phyloP scores from a whole-genome alignment of 306 rosid genomes.

The Elaeagnus macrophylla region DNA sequence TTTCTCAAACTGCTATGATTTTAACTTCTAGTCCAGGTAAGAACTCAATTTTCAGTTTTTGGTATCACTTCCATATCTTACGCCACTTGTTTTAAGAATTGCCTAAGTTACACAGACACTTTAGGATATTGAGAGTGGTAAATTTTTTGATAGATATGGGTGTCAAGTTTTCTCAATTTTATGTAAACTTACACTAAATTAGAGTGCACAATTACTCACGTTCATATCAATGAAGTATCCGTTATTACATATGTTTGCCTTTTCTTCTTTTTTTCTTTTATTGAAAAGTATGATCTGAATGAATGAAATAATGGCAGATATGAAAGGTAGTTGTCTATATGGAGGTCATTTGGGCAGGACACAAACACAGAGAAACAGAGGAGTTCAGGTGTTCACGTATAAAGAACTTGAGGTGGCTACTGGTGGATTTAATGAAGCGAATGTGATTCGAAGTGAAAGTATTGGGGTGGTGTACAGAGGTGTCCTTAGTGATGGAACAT shows the following conservation, averaged over 20 bases:
- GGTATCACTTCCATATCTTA: neutral
- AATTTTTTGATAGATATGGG: no score
- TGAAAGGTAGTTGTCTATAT: constrained; percentile 69
- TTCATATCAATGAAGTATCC: no score
- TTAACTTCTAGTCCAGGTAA: constrained; percentile 75
- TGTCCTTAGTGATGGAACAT: constrained; percentile 66
- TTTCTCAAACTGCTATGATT: constrained; percentile 35
- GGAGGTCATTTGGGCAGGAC: constrained; percentile 51
- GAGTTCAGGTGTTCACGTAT: constrained; percentile 83
- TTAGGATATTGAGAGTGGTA: no score
- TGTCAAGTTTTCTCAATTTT: neutral
- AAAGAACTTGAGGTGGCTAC: constrained; percentile 80
- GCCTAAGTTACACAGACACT: no score
- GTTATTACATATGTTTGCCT: no score
- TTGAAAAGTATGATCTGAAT: constrained; percentile 7
- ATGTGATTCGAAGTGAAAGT: constrained; percentile 58
- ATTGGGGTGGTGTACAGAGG: constrained; percentile 65
- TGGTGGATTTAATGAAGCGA: constrained; percentile 46
- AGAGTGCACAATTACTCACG: no score
- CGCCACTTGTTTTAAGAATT: neutral
- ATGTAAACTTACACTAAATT: neutral
- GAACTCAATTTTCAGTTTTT: neutral
- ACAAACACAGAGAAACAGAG: constrained; percentile 30
- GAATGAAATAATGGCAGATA: constrained; percentile 37
- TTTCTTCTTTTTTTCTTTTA: neutral